phyloP scores from a whole-genome alignment of 495 filamentous ascomycete genomes.

The Aspergillus heteromorphus region DNA sequence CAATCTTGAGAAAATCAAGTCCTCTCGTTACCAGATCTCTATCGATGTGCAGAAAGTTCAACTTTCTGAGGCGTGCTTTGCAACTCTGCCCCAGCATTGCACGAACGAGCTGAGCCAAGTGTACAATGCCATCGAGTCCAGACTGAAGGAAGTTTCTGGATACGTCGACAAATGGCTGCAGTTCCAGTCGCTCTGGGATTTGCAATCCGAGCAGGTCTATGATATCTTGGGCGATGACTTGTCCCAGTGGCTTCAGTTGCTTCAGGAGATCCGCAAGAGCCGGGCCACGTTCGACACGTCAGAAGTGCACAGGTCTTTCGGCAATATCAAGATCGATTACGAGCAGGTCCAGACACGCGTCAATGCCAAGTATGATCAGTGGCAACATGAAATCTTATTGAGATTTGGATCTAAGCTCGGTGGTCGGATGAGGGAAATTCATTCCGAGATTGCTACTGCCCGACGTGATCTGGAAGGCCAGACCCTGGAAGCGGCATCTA shows the following conservation, averaged over 20 bases:
- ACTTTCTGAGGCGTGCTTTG: constrained; percentile 64
- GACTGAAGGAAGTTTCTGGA: constrained; percentile 63
- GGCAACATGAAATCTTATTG: constrained; percentile 92
- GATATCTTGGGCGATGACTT: constrained; percentile 86
- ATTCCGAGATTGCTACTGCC: constrained; percentile 82
- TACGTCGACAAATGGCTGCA: constrained; percentile 98
- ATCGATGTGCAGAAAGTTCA: constrained; percentile 57
- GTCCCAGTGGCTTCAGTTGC: constrained; percentile 83
- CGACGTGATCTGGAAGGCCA: constrained; percentile 83
- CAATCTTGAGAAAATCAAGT: constrained; percentile 86
- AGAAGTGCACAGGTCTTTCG: constrained; percentile 83
- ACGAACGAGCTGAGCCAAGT: constrained; percentile 69
- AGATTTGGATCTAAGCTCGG: constrained; percentile 89
- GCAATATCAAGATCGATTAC: constrained; percentile 90
- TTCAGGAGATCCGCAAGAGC: constrained; percentile 91
- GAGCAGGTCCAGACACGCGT: constrained; percentile 98
- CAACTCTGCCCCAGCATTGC: constrained; percentile 79
- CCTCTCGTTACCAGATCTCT: constrained; percentile 89
- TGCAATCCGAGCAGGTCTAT: constrained; percentile 92
- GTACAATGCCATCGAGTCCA: constrained; percentile 73
- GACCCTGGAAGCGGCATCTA: constrained; percentile 85
- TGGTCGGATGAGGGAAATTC: constrained; percentile 83
- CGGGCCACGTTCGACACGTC: constrained; percentile 94
- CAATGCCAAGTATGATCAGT: constrained; percentile 98
- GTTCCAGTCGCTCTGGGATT: constrained; percentile 97